Evolutionary conservation across 176 grass and related monocot species (phyloP), one percentile per base, ranked within the genome.

Genomic region (Triticum urartu): DNA sequence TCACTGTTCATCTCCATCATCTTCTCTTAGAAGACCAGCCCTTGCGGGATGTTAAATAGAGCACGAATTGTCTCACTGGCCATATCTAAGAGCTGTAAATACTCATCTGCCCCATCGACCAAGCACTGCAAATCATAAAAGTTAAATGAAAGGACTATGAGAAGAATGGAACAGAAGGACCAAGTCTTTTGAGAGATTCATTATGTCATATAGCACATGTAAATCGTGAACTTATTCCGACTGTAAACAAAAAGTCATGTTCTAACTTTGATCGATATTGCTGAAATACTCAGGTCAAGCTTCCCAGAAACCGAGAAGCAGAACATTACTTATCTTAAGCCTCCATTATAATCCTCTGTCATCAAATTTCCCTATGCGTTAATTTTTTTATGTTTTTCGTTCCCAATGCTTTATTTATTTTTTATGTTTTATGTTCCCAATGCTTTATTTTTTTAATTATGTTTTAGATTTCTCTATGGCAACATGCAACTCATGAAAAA

Each of bases 101-200:
- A 99, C 87, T 99, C 97, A 22, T 96, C 97, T 15, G 97, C 97
- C 8, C 94, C 94, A 89, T 99, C 97, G 20, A 94, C 85, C 81
- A 99, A 89, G 85, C 97, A 96, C 97, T 99, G 92, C 30, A 77
- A 54, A 85, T 78, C 47, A 81, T 54, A 83, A 50, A 25, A 64
- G 26, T 33, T 17, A 64, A 82, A 59, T 9, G 56, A 59, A 59
- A 34, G 15, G 36, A 25, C 12, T 24, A 52, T 73, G 20, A 83
- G 67, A 83, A 47, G 24, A 64, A n/a, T 33, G 65, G 68, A 79
- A 83, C 70, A 21, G 22, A 11, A 35, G 9, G 38, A 62, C 62
- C 7, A 30, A 86, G 30, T 64, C 60, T 63, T 64, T 30, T 32
- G 22, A 85, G 18, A 12, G 72, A 21, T 43, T 39, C 22, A 64